A percentile compares a stretch with the other conserved stretches of the same genome.
phyloP scores from a whole-genome alignment of 768 basidiomycete genomes.

The Filobasidium wieringae region DNA sequence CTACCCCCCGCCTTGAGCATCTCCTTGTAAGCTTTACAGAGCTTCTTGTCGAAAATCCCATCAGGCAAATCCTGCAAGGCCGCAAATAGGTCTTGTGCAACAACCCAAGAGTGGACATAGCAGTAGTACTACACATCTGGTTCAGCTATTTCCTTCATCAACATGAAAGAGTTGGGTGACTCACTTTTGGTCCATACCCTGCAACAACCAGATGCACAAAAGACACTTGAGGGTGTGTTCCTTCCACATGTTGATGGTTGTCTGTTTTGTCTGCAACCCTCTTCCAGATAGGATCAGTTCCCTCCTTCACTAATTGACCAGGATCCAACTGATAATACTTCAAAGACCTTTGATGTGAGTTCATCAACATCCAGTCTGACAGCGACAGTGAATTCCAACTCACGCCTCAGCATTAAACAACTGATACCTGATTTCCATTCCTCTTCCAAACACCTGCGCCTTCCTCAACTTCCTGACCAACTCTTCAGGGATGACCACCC shows the following conservation, averaged over 20 bases:
- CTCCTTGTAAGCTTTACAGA: too few relatives aligned
- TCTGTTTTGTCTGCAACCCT: neutral
- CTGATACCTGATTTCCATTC: neutral
- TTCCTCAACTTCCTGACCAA: neutral
- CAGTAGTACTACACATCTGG: too few relatives aligned
- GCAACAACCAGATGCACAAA: neutral
- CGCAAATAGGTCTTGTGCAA: too few relatives aligned
- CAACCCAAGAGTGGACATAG: too few relatives aligned
- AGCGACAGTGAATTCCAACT: neutral
- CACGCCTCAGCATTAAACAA: neutral
- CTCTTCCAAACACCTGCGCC: neutral
- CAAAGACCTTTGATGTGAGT: neutral
- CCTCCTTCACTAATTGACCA: too few relatives aligned
- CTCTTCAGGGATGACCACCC: slow-evolving; percentile 1
- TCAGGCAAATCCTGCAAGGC: too few relatives aligned
- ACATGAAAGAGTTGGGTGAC: too few relatives aligned
- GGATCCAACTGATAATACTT: neutral
- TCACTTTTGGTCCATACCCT: neutral
- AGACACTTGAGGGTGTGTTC: neutral
- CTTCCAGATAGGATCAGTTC: too few relatives aligned
- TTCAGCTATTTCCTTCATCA: too few relatives aligned
- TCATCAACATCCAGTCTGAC: neutral
- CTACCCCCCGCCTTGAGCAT: too few relatives aligned
- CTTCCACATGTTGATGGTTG: neutral
- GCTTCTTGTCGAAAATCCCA: too few relatives aligned